phyloP scores from a whole-genome alignment of 164 flowering plant genomes.

The Kingdonia uniflora region DNA sequence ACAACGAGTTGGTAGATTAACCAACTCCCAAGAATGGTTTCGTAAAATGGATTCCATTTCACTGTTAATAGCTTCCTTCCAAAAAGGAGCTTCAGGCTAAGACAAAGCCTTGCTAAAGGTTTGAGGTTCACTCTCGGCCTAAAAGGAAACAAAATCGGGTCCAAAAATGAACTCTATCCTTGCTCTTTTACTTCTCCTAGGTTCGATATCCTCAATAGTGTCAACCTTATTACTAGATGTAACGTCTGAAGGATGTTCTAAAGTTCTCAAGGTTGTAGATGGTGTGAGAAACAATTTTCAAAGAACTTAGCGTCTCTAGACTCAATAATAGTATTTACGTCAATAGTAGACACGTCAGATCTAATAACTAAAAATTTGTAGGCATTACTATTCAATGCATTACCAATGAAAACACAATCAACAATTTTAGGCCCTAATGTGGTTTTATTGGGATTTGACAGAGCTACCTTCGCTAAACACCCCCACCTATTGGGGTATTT shows the following conservation, averaged over 20 bases:
- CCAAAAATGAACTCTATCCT: too few relatives aligned
- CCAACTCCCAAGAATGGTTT: background rate
- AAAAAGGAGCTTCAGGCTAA: too few relatives aligned
- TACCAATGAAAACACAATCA: background rate
- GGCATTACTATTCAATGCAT: background rate
- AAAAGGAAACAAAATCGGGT: too few relatives aligned
- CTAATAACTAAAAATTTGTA: background rate
- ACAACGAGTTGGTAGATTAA: too few relatives aligned
- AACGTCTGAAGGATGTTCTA: too few relatives aligned
- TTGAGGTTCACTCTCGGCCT: too few relatives aligned
- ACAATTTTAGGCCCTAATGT: background rate
- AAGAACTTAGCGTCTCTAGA: background rate
- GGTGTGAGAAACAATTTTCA: too few relatives aligned
- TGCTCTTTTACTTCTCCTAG: background rate
- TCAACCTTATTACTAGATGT: too few relatives aligned
- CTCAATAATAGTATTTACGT: background rate
- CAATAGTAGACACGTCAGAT: background rate
- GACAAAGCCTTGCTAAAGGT: background rate
- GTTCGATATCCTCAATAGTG: background rate
- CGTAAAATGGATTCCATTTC: background rate
- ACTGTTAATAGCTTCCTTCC: too few relatives aligned
- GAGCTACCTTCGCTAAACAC: background rate
- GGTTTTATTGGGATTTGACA: background rate
- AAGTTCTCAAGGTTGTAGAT: too few relatives aligned
- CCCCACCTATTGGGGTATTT: too few relatives aligned